phyloP scores from a whole-genome alignment of 2,329 filamentous ascomycete species.

The Leptographium flavum region DNA sequence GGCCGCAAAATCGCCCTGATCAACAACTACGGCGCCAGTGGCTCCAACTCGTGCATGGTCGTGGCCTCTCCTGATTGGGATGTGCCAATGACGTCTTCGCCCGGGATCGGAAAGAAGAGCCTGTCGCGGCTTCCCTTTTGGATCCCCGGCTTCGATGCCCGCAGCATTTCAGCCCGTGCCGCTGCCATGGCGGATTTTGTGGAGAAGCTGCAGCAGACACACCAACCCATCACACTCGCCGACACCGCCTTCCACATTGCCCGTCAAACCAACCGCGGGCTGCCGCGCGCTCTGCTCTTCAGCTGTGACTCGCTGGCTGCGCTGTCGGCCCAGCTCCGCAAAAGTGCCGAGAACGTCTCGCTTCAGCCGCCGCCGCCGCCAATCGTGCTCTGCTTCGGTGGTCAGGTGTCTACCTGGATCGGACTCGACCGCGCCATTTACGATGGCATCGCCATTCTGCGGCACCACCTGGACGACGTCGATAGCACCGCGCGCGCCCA shows the following conservation, averaged over 20 bases:
- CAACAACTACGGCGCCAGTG: constrained; percentile 24
- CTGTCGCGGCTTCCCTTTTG: constrained; percentile 1
- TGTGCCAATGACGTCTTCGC: not conserved
- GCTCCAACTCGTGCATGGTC: constrained; percentile 16
- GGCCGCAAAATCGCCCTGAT: constrained; percentile 12
- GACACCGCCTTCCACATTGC: constrained; percentile 20
- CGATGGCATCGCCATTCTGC: constrained; percentile 13
- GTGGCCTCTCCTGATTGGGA: constrained; percentile 5
- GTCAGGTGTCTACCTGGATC: constrained; percentile 18
- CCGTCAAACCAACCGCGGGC: constrained; percentile 16
- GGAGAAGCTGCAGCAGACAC: not conserved
- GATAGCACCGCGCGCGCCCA: constrained; percentile 6
- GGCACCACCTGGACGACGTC: constrained; percentile 13
- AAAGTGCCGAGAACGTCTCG: not conserved
- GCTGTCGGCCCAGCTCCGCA: not conserved
- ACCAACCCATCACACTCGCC: constrained; percentile 10
- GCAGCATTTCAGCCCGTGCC: not conserved
- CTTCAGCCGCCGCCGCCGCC: constrained; percentile 12
- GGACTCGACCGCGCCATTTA: constrained; percentile 19
- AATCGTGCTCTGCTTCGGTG: constrained; percentile 22
- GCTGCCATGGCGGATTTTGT: not conserved
- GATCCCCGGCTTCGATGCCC: constrained; percentile 4
- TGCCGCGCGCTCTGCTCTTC: constrained; percentile 14
- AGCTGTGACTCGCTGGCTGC: constrained; percentile 11
- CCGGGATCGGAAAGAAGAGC: not conserved